Evolutionary conservation across 2,329 filamentous ascomycete genomes (phyloP).

Genomic region (Dactylellina haptotyla): DNA sequence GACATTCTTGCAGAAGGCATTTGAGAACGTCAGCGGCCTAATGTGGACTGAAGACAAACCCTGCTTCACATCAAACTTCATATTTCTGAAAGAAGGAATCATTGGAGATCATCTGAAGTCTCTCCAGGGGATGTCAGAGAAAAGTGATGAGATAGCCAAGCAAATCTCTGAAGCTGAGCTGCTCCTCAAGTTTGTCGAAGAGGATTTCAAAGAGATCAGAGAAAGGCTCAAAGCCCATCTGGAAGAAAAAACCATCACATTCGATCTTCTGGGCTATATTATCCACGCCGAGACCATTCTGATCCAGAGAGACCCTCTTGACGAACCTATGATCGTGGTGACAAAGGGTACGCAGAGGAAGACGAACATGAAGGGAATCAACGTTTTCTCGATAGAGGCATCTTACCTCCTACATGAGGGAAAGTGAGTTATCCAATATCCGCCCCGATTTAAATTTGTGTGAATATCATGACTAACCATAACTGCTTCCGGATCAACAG

Average conservation of each 20-base stretch:
- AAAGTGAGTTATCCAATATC: conserved; percentile 11
- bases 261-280: conserved; percentile 86
- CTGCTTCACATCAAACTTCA: conserved; percentile 73
- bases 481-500: neutral
- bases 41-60: conserved; percentile 83
- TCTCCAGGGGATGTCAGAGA: conserved; percentile 67
- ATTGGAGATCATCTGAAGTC: conserved; percentile 72
- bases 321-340: neutral
- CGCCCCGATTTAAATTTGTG: too few species aligned
- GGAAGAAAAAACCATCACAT: conserved; percentile 84
- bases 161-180: conserved; percentile 75
- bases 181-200: conserved; percentile 79
- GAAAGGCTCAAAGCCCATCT: conserved; percentile 83
- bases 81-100: conserved; percentile 60
- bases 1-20: conserved; percentile 74
- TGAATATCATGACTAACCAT: neutral
- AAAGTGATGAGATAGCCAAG: conserved; percentile 70
- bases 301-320: neutral
- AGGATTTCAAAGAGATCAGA: conserved; percentile 81
- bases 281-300: conserved; percentile 87
- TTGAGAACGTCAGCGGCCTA: conserved; percentile 80
- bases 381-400: neutral
- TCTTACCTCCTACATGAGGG: conserved; percentile 9
- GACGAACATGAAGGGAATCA: neutral
- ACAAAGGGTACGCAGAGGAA: neutral